Conservation (phyloP, 345 rosid species). For the Bretschneidera sinensis region DNA sequence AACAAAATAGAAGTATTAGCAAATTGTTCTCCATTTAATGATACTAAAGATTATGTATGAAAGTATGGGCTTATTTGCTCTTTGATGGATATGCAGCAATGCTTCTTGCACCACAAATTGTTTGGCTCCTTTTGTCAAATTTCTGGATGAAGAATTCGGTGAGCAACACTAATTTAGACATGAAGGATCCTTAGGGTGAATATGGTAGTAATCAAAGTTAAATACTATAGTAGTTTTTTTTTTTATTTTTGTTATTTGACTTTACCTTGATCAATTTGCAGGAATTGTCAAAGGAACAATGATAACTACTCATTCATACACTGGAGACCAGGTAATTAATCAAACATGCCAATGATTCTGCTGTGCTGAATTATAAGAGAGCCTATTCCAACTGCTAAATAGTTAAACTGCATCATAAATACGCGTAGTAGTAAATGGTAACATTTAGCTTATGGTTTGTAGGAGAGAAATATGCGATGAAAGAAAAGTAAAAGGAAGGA, state of each 20-base stretch:
- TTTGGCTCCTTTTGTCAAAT: slow-evolving; percentile 87
- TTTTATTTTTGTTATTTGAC: slow-evolving; percentile 5
- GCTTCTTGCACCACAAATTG: slow-evolving; percentile 99
- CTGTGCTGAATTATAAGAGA: too few relatives aligned
- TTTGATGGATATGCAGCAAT: slow-evolving; percentile 45
- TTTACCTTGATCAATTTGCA: slow-evolving; percentile 24
- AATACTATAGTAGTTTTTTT: slow-evolving; percentile 4
- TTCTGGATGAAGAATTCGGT: slow-evolving; percentile 93
- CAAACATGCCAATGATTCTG: neutral
- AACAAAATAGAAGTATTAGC: too few relatives aligned
- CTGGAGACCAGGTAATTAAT: slow-evolving; percentile 82
- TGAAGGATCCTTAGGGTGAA: neutral
- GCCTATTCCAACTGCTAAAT: too few relatives aligned
- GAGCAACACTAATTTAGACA: slow-evolving; percentile 7
- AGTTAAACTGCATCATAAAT: too few relatives aligned
- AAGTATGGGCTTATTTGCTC: neutral
- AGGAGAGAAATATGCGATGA: too few relatives aligned
- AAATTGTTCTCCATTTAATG: neutral
- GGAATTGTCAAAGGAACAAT: slow-evolving; percentile 98
- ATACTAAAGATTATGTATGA: neutral
- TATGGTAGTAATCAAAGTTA: neutral
- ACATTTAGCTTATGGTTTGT: too few relatives aligned
- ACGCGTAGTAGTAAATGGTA: too few relatives aligned
- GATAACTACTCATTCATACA: slow-evolving; percentile 99
- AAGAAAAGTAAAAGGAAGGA: too few relatives aligned